Evolutionary conservation across 2,329 filamentous ascomycete species (phyloP).

Genomic region (Aureobasidium sp.): DNA sequence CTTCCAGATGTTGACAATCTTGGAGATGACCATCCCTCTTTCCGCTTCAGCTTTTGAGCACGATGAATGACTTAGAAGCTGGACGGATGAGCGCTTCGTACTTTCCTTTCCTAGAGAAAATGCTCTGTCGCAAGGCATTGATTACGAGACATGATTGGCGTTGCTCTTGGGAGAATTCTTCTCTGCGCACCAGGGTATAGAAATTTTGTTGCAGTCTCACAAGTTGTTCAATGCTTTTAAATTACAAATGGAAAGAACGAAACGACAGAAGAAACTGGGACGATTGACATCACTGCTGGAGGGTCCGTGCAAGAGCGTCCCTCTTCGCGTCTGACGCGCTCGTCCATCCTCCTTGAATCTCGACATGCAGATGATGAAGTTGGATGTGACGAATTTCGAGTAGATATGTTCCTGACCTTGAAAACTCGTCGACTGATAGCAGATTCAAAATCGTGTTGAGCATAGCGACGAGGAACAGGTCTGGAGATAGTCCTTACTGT

Average conservation of each 20-base stretch:
- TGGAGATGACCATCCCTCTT: constrained; percentile 46
- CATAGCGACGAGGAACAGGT: background rate
- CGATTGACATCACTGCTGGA: background rate
- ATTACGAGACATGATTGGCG: background rate
- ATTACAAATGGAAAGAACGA: background rate
- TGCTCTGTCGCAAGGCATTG: background rate
- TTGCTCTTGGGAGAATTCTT: background rate
- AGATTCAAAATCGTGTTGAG: background rate
- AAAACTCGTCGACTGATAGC: background rate
- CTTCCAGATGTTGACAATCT: constrained; percentile 41
- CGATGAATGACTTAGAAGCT: background rate
- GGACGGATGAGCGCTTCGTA: background rate
- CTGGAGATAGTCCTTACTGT: background rate
- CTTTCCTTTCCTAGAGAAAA: background rate
- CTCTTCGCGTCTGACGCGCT: background rate
- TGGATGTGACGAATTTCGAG: background rate
- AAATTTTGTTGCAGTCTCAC: background rate
- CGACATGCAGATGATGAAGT: background rate
- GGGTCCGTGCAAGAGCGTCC: background rate
- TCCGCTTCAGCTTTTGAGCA: constrained; percentile 33
- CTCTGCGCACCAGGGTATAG: background rate
- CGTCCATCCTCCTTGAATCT: background rate
- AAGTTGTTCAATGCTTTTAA: background rate
- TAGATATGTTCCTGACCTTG: background rate
- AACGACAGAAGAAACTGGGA: background rate